Base-by-base conservation (phyloP, 2,329 filamentous ascomycete species). In the Hypoxylon sp. region DNA sequence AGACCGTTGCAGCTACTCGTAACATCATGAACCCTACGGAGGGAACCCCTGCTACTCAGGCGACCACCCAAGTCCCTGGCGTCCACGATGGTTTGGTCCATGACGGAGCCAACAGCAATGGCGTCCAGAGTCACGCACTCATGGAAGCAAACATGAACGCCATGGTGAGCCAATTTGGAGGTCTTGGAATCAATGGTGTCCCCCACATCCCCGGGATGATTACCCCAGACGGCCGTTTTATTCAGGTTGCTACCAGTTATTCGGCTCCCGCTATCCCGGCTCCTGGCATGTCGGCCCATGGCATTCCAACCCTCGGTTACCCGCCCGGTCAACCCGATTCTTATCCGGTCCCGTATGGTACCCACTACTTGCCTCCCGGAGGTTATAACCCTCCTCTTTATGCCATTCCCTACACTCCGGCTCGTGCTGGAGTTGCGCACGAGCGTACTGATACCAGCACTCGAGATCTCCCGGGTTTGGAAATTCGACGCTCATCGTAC, bases 401-500 rank as follows among this genome's bases (percentile, higher is more conserved):
- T 74, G 64, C 71, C 73, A 70, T 74, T 78, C 78, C 78, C 3
- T 81, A 80, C 75, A 87, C 86, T 11, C 85, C 87, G 19, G 85
- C 83, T n/a, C 85, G 86, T 17, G 76, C 83, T 33, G 78, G 80
- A 33, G 77, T 79, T 6, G 77, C 81, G 17, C 81, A 83, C 44
- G 82, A 85, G 66, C 85, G 84, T 33, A 78, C 82, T 53, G 84
- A 86, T 35, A 81, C 80, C 73, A 80, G 78, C 13, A 83, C 84
- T 54, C 82, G 84, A 29, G 86, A 90, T 37, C 85, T 90, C 58
- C 89, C 89, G 17, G 86, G 83, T 33, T 81, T 91, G 31, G 88
- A 91, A 73, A 90, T 91, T 66, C 88, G 89, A 24, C 88, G 89
- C 58, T 88, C 87, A 14, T 91, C 89, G 1, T 91, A 91, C 78